phyloP scores from a whole-genome alignment of 2,329 filamentous ascomycete genomes.

The Arthrobotrys sphaeroides region DNA sequence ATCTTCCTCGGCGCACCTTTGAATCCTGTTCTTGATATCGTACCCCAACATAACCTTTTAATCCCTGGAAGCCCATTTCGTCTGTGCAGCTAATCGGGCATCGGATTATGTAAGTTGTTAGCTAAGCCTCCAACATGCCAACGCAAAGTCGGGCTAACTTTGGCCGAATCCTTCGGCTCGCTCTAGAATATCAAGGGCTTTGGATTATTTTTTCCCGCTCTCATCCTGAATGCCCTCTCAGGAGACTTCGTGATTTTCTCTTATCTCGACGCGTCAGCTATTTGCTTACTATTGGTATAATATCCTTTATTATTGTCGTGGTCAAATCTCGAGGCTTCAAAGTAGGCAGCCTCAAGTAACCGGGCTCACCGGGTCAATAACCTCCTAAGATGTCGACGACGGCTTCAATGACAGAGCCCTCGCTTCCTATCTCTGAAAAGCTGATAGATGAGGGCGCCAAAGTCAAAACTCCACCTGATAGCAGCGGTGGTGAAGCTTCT shows the following conservation, averaged over 20 bases:
- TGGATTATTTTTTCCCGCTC: not conserved
- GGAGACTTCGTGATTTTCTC: not conserved
- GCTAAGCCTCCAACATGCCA: slow-evolving; percentile 34
- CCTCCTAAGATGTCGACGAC: slow-evolving; percentile 24
- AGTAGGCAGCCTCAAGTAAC: not conserved
- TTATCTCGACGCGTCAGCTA: too few species aligned
- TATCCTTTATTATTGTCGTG: not conserved
- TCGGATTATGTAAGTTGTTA: slow-evolving; percentile 27
- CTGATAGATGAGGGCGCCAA: not conserved
- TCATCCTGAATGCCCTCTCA: not conserved
- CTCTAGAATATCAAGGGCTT: slow-evolving; percentile 1
- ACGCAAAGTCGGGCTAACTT: slow-evolving; percentile 19
- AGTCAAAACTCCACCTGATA: not conserved
- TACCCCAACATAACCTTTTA: not conserved
- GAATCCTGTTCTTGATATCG: not conserved
- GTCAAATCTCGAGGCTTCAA: not conserved
- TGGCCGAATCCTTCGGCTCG: slow-evolving; percentile 9
- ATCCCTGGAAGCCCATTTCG: not conserved
- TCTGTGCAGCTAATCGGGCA: not conserved
- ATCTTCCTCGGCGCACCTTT: slow-evolving; percentile 7
- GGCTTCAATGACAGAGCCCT: not conserved
- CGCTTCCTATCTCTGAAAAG: not conserved
- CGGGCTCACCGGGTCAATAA: not conserved
- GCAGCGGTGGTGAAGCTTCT: slow-evolving; percentile 17
- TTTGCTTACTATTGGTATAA: not conserved